Conservation (phyloP, 169 alveolate species). For the Plasmodium fragile region DNA sequence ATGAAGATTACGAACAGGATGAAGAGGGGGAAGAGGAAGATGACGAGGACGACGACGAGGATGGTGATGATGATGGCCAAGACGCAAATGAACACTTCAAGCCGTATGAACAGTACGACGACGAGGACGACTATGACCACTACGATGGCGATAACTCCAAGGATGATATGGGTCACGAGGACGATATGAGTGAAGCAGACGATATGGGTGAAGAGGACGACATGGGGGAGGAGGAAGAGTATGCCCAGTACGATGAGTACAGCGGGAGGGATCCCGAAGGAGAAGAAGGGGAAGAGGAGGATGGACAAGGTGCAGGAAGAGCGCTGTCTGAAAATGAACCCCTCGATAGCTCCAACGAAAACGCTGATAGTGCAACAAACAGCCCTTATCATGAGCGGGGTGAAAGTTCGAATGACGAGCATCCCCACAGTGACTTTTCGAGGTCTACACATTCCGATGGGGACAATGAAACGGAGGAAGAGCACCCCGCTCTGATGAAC, state of each 20-base stretch:
- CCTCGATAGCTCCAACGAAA: background rate
- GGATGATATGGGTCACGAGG: background rate
- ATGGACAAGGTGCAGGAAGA: background rate
- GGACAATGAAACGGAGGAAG: background rate
- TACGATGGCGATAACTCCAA: background rate
- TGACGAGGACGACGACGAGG: background rate
- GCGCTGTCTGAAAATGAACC: background rate
- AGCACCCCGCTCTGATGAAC: background rate
- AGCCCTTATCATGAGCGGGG: background rate
- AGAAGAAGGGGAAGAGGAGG: constrained; percentile 6
- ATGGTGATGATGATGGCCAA: background rate
- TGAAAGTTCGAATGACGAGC: background rate
- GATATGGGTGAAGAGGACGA: background rate
- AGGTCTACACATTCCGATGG: background rate
- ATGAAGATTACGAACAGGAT: background rate
- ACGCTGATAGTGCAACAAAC: background rate
- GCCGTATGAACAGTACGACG: background rate
- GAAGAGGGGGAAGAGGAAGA: constrained; percentile 7
- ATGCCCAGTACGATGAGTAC: background rate
- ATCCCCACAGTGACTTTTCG: background rate
- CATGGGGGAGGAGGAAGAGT: background rate
- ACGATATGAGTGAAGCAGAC: background rate
- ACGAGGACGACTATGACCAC: background rate
- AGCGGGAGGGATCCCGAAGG: background rate
- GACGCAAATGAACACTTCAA: background rate